phyloP scores from a whole-genome alignment of 148 eudicot species.

The Hydrangea macrophylla region DNA sequence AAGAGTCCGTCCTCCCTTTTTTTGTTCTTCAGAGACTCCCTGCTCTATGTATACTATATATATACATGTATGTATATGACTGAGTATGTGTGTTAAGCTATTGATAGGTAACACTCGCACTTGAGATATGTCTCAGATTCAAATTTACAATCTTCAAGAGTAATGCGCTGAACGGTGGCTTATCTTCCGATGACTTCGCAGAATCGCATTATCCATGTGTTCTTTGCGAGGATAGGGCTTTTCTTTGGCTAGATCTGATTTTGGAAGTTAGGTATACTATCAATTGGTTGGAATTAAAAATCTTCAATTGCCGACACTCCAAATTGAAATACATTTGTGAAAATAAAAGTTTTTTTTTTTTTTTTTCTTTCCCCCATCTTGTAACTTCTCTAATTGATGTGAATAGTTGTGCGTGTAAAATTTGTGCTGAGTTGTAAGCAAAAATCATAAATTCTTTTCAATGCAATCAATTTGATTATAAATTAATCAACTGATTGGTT shows the following conservation, averaged over 20 bases:
- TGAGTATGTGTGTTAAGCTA: not conserved
- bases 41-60: not conserved
- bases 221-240: not conserved
- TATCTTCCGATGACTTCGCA: not conserved
- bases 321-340: not conserved
- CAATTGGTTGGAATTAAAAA: not conserved
- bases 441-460: too few species aligned
- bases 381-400: not conserved
- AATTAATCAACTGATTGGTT: too few species aligned
- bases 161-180: not conserved
- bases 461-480: not conserved
- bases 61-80: not conserved
- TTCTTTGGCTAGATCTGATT: slow-evolving; percentile 35
- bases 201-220: not conserved
- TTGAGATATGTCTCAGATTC: not conserved
- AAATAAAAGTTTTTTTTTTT: not conserved
- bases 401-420: not conserved
- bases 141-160: not conserved
- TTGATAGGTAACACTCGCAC: not conserved
- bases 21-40: too few species aligned
- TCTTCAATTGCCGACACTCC: slow-evolving; percentile 12
- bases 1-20: too few species aligned
- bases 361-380: not conserved
- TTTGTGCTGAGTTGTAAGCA: not conserved
- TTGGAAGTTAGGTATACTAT: slow-evolving; percentile 7